Evolutionary conservation across 2,329 filamentous ascomycete genomes (phyloP).

Genomic region (Dactylonectria estremocensis): DNA sequence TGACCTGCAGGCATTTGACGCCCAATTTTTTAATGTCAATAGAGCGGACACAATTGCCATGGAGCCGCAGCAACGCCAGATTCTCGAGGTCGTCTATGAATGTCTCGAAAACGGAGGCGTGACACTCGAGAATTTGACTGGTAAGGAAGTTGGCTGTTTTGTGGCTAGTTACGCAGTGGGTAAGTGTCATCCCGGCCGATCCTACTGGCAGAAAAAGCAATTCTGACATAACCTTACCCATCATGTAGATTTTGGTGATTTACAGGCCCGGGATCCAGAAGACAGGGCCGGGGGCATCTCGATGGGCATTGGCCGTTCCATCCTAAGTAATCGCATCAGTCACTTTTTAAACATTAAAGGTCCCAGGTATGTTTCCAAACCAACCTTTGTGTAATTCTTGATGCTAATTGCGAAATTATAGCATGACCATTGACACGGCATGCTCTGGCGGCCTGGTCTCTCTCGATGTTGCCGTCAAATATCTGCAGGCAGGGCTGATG

Average conservation of each 20-base stretch:
- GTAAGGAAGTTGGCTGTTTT: conserved; percentile 56
- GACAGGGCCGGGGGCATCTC: conserved; percentile 58
- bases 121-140: conserved; percentile 48
- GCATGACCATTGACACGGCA: conserved; percentile 67
- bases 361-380: conserved; percentile 47
- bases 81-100: conserved; percentile 60
- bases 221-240: conserved; percentile 14
- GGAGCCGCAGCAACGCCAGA: conserved; percentile 60
- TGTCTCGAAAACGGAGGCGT: conserved; percentile 58
- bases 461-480: conserved; percentile 58
- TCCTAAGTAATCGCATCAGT: conserved; percentile 63
- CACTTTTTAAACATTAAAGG: conserved; percentile 64
- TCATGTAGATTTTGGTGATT: conserved; percentile 55
- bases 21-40: conserved; percentile 33
- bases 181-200: conserved; percentile 30
- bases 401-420: background rate
- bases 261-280: conserved; percentile 57
- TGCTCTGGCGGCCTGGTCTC: conserved; percentile 64
- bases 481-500: conserved; percentile 29
- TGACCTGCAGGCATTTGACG: conserved; percentile 38
- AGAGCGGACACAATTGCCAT: conserved; percentile 49
- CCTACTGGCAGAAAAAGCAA: conserved; percentile 20
- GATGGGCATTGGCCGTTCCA: conserved; percentile 58
- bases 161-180: conserved; percentile 58
- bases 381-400: background rate